Evolutionary conservation across 164 flowering plant genomes (phyloP), one percentile per base, ranked within the genome.

Genomic region (Berberis thunbergii): DNA sequence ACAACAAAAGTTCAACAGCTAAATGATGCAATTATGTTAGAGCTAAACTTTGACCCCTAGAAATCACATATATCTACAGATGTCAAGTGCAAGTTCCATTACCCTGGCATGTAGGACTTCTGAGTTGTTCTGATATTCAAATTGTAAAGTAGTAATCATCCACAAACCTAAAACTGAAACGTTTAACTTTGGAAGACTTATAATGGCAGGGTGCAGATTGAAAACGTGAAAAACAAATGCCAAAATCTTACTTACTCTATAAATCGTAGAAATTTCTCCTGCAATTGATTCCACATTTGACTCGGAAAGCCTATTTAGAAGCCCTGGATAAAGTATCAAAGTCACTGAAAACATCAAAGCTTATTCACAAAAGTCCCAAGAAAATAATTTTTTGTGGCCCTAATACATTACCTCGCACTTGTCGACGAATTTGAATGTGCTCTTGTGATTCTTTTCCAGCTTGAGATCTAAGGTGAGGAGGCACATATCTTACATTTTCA

Each of bases 271-370:
- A 42, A 89, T 74, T 62, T 94, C 94, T 56, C 73, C 77, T 11
- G 99, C 82, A 56, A 87, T 63, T 45, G 88, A 78, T 76, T 94
- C 96, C 69, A 91, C 85, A 70, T 95, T 91, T 39, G 90, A 76
- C 74, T 91, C 96, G n/a, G 96, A 85, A 57, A 95, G 70, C 80
- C 81, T 82, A 69, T 91, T 91, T 64, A 91, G 68, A 68, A 91
- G 89, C 66, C 97, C 98, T 93, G 79, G 41, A 76, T 58, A 12
- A 77, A 63, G 57, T 49, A 55, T 7, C 45, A 5, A n/a, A 43
- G 41, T 41, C 6, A 61, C 6, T 48, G 54, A 56, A 57, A 42
- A 53, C 38, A 48, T 52, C 52, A 64, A 46, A 59, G 44, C 49
- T 45, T 12, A 39, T 41, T 7, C 2, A 57, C 7, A 43, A 38